Evolutionary conservation across 371 early-diverging fungal species (phyloP), one percentile per base, ranked within the genome.

Genomic region (Lichtheimia ramosa): DNA sequence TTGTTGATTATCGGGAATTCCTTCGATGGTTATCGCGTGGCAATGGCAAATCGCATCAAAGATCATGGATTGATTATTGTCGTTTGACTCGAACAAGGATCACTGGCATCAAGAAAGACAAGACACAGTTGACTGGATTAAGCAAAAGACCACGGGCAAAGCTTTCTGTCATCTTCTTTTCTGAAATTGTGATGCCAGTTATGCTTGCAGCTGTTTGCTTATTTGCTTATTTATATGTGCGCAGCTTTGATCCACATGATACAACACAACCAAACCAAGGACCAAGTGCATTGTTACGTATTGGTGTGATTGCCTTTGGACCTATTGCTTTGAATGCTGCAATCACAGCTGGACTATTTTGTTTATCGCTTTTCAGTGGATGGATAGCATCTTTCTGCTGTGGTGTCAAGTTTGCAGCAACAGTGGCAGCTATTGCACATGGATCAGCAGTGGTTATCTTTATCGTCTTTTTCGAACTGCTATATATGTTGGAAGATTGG

Each of bases 11-110:
- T 67, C 84, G 86, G 24, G 88, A 86, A 53, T 89, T 84, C 65
- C 59, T 93, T 56, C 83, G 86, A 27, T 93, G 93, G 92, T 73
- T 93, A 27, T 92, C 89, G 3, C 79, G 85, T 3, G 90, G 93
- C 46, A 92, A 92, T 65, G 82, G 86, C 41, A 66, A 73, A 28
- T 69, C 85, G 0, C 83, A 89, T 62, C 65, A 74, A 46, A 84
- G 83, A 57, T 90, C 92, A 51, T 92, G 92, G 64, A 86, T 92
- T 51, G 74, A 81, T 46, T 88, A 87, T 68, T 86, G 88, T 68
- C 85, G 90, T 13, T 70, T 80, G 18, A 73, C 83, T 21, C 86
- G 91, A 18, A 90, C 84, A 43, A 81, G 86, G 12, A 85, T 88
- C 54, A 92, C 92, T 0, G 92, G 92, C 24, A 82, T 85, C 70